Conservation (phyloP, 257 asterid genomes). For the Gentiana straminea region DNA sequence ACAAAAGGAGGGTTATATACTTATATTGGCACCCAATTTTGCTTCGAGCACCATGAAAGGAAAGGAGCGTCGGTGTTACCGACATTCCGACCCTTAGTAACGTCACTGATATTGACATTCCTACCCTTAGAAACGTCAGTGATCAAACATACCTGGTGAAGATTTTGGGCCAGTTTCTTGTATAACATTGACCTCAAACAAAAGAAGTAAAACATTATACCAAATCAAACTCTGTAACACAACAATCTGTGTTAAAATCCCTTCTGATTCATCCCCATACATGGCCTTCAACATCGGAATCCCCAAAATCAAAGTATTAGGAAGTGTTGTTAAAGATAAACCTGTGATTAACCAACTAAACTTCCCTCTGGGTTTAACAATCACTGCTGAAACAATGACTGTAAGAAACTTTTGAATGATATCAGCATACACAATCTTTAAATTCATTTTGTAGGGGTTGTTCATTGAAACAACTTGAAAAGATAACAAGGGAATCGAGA, state of each 20-base stretch:
- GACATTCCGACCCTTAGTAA: too few relatives aligned
- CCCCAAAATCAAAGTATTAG: conserved; percentile 71
- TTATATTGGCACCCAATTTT: too few relatives aligned
- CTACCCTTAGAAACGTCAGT: too few relatives aligned
- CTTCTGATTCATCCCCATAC: conserved; percentile 62
- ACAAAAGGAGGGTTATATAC: too few relatives aligned
- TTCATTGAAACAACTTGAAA: conserved; percentile 66
- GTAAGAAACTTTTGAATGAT: conserved; percentile 56
- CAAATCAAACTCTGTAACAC: conserved; percentile 79
- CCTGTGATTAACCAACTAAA: conserved; percentile 74
- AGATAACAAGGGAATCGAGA: conserved; percentile 72
- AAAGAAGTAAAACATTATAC: conserved; percentile 70
- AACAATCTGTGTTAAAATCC: conserved; percentile 53
- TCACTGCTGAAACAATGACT: conserved; percentile 24
- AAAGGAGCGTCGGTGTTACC: too few relatives aligned
- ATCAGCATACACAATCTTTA: conserved; percentile 60
- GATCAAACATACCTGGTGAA: conserved; percentile 14
- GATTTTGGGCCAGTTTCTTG: conserved; percentile 28
- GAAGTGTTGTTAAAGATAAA: conserved; percentile 69
- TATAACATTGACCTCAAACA: conserved; percentile 60
- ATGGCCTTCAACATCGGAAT: conserved; percentile 72
- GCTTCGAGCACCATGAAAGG: too few relatives aligned
- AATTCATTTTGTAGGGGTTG: conserved; percentile 70
- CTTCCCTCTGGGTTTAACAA: conserved; percentile 44
- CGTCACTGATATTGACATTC: too few relatives aligned